A percentile compares a stretch with the other conserved stretches of the same genome.
Evolutionary conservation across 1,284 basidiomycete genomes (phyloP).

Genomic region (Sphaerobolus stellatus): DNA sequence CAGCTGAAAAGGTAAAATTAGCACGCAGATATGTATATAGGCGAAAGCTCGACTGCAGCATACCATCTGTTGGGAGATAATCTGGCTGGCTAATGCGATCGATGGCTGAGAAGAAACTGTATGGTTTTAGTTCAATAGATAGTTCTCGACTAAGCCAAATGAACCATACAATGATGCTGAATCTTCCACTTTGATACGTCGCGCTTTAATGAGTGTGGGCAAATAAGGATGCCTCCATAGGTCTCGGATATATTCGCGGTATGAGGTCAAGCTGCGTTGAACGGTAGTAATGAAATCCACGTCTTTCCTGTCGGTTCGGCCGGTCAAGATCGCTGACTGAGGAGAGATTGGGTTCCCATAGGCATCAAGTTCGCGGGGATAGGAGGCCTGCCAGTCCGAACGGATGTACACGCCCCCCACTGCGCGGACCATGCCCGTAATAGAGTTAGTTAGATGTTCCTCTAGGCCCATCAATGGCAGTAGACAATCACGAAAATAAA

Average conservation of each 20-base stretch:
- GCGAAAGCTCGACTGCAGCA: slow-evolving; percentile 8
- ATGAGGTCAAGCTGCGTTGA: slow-evolving; percentile 1
- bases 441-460: slow-evolving; percentile 58
- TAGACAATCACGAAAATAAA: slow-evolving; percentile 42
- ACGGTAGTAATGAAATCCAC: slow-evolving; percentile 19
- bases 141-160: slow-evolving; percentile 12
- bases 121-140: slow-evolving; percentile 1
- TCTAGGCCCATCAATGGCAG: slow-evolving; percentile 62
- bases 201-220: slow-evolving; percentile 59
- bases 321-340: neutral
- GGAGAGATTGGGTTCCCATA: neutral
- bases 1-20: slow-evolving; percentile 47
- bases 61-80: slow-evolving; percentile 73
- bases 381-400: slow-evolving; percentile 65
- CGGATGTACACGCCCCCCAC: slow-evolving; percentile 69
- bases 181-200: slow-evolving; percentile 75
- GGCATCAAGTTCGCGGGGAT: slow-evolving; percentile 4
- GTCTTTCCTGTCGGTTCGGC: slow-evolving; percentile 3
- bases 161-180: slow-evolving; percentile 72
- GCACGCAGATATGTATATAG: neutral
- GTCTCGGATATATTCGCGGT: slow-evolving; percentile 21
- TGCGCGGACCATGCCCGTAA: slow-evolving; percentile 42
- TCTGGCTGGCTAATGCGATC: slow-evolving; percentile 61
- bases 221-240: slow-evolving; percentile 72
- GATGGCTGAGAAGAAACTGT: slow-evolving; percentile 72